Evolutionary conservation across 2,329 filamentous ascomycete species (phyloP), one percentile per base, ranked within the genome.

Genomic region (Ceratocystiopsis sp.): DNA sequence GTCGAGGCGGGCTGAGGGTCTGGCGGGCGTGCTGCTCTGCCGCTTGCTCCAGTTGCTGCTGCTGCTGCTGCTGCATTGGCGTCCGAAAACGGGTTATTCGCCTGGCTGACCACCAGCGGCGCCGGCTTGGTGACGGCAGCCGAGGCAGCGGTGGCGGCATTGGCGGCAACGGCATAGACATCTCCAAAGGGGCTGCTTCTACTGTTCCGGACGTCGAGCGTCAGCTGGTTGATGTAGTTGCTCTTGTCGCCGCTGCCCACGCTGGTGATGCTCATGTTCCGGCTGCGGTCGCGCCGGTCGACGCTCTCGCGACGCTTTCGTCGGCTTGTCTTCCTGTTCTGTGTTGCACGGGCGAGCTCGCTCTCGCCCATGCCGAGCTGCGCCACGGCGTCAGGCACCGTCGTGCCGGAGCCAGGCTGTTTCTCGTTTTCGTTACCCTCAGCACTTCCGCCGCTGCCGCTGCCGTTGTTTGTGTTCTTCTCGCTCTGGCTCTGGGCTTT

Each of bases 41-140:
- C 25, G 7, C 19, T 21, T 21, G 19, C 7, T 21, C 7, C 7
- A 4, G 19, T 21, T 7, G 50, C 53, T 39, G 53, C 55, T 25
- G 66, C 66, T 21, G 19, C 7, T 7, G 50, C 53, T 39, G 53
- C 55, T 25, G 66, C 66, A 47, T 72, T 66, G 11, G 55, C 53
- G 44, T 74, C 69, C 5, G 62, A 62, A 49, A 73, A 73, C 3
- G 68, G 67, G 43, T 67, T 62, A 41, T 60, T 59, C 11, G 53
- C 43, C 12, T 55, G 50, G 36, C 42, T 49, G 38, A 61, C 55
- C 4, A 54, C 49, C 15, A 63, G 52, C 2, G 63, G 61, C 39
- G 56, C 53, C 6, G 61, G 57, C 44, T 61, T 61, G 40, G 61
- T 59, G 7, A 29, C 25, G 10, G 25, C 25, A 10, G 25, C 25